Percentiles rank a stretch among this genome's conserved stretches.
Conservation (phyloP, 345 rosid genomes). For the Clausena lansium region DNA sequence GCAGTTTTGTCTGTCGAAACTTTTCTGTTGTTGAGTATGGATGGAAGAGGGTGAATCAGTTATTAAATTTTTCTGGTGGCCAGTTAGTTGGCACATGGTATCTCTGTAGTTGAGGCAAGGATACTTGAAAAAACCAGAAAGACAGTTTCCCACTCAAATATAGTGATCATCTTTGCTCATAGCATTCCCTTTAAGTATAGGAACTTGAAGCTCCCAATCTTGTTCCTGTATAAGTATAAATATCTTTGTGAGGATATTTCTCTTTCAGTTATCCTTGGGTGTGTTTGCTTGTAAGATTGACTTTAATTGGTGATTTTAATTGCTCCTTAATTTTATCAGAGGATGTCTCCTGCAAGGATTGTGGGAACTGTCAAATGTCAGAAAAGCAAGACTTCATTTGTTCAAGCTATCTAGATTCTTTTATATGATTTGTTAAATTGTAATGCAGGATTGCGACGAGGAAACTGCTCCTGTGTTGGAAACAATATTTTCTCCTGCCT, state of each 20-base stretch:
- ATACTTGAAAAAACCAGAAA: not conserved
- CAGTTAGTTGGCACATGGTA: not conserved
- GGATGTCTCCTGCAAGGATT: not conserved
- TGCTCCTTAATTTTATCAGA: not conserved
- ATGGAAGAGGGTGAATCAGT: not conserved
- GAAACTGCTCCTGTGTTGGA: constrained; percentile 28
- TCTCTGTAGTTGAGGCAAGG: not conserved
- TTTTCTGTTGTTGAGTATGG: not conserved
- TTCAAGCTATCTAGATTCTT: not conserved
- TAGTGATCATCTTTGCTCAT: not conserved
- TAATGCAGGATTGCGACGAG: constrained; percentile 41
- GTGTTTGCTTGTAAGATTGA: not conserved
- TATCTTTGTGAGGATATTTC: not conserved
- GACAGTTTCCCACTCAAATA: not conserved
- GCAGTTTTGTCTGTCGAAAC: not conserved
- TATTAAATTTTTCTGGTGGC: not conserved
- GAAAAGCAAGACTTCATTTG: not conserved
- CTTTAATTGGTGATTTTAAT: not conserved
- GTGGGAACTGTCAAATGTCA: not conserved
- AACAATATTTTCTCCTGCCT: constrained; percentile 67
- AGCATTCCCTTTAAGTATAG: not conserved
- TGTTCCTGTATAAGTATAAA: too few relatives aligned
- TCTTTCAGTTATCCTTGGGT: not conserved
- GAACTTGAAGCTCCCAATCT: not conserved
- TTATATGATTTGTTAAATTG: constrained; percentile 15